A percentile compares a stretch with the other conserved stretches of the same genome.
Evolutionary conservation across 176 grass and related monocot genomes (phyloP).

Genomic region (Areca catechu): DNA sequence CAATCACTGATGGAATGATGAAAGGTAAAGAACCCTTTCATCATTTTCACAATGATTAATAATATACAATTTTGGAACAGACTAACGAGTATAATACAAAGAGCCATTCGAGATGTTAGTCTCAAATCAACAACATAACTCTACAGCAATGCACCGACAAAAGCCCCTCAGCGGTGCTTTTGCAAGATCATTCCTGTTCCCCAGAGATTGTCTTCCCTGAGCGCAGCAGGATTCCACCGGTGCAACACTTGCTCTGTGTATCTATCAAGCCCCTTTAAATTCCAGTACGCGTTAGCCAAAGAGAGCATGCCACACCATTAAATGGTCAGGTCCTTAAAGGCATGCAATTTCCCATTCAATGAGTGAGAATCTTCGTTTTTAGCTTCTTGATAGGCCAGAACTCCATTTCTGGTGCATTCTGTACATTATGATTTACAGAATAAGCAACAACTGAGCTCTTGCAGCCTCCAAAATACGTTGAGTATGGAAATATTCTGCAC

Average conservation of each 20-base stretch:
- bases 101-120: constrained; percentile 2
- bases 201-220: background rate
- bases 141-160: too few relatives aligned
- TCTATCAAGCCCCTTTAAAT: constrained; percentile 2
- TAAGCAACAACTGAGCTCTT: constrained; percentile 38
- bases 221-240: background rate
- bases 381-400: constrained; percentile 27
- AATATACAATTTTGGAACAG: background rate
- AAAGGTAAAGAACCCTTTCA: background rate
- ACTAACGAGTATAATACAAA: background rate
- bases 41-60: background rate
- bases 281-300: constrained; percentile 23
- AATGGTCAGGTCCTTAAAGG: constrained; percentile 49
- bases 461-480: constrained; percentile 62
- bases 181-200: background rate
- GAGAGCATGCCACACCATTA: constrained; percentile 23
- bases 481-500: constrained; percentile 81
- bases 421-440: constrained; percentile 17
- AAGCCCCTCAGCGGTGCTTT: too few relatives aligned
- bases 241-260: background rate
- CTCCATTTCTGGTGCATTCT: constrained; percentile 73
- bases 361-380: constrained; percentile 18
- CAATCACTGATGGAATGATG: constrained; percentile 1
- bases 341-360: constrained; percentile 45
- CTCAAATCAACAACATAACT: background rate